Base-by-base conservation (phyloP, 306 rosid species). In the Quercus agrifolia region DNA sequence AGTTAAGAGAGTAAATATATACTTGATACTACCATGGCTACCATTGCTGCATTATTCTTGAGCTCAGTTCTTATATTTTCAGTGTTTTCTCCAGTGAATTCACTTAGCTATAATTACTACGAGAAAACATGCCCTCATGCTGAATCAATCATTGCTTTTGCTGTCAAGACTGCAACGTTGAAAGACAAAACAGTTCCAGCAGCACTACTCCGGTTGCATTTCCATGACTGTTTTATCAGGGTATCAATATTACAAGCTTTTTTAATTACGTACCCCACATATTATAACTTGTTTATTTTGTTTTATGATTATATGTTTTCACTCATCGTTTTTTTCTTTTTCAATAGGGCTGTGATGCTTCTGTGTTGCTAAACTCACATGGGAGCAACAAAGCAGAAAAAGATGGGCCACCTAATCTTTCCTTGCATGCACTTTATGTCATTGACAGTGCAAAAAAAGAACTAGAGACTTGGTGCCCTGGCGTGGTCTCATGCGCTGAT, bases 31-130 rank as follows among this genome's bases (percentile, higher is more conserved):
- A 66, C 61, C 61, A 87, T 92, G 97, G 88, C 86, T 58, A 14
- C 46, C 73, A 82, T 76, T 68, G 81, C 54, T 73, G 80, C 84
- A 68, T 4, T 4, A 25, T 74, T 92, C 85, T 77, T 89, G 77
- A 79, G 72, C 81, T 78, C 86, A 11, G 49, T 85, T 70, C 76
- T 90, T 80, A 73, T 88, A 23, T 76, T 90, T 74, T 87, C 90
- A 51, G 57, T 61, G 27, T 75, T 85, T 70, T 80, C 89, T 14
- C 55, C 77, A 4, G 88, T 78, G 59, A 79, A 73, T 19, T 88
- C 97, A 18, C 89, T 94, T 52, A 87, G 94, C 91, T 83, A 73
- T 33, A 89, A 94, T 79, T 78, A 92, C 84, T 92, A 94, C 14
- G 85, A 83, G 20, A 90, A 92, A 76, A 87, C 91, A 54, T 94